Conservation (phyloP, 345 rosid species). For the Brassica juncea region DNA sequence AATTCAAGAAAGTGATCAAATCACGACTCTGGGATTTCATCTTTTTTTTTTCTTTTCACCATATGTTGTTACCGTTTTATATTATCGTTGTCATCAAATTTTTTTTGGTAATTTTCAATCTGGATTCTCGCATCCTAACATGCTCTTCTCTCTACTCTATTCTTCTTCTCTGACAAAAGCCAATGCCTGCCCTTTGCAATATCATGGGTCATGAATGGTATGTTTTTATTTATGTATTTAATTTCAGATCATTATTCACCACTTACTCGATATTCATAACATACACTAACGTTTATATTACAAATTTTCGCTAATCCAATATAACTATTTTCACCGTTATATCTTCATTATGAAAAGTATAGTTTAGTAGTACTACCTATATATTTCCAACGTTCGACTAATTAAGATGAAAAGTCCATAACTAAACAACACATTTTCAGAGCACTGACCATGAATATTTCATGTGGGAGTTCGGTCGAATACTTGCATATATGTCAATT, state of each 20-base stretch:
- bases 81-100: too few species aligned
- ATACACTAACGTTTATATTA: background rate
- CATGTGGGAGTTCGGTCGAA: constrained; percentile 1
- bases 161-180: background rate
- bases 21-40: too few species aligned
- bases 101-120: too few species aligned
- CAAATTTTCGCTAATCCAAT: background rate
- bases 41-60: too few species aligned
- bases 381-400: background rate
- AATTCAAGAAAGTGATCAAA: too few species aligned
- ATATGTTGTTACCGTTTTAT: too few species aligned
- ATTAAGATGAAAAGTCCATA: background rate
- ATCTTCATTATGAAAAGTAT: background rate
- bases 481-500: background rate
- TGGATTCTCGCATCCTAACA: too few species aligned
- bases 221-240: background rate
- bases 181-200: background rate
- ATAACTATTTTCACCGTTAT: background rate
- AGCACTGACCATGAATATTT: background rate
- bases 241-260: background rate
- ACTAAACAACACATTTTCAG: background rate
- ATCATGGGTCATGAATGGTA: constrained; percentile 44
- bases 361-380: background rate
- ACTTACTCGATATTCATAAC: background rate
- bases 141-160: background rate